These are phyloP conservation scores for Panaeolus cyanescens DNA, from an alignment of 768 basidiomycete genomes.

Conservation along the genomic window DNA sequence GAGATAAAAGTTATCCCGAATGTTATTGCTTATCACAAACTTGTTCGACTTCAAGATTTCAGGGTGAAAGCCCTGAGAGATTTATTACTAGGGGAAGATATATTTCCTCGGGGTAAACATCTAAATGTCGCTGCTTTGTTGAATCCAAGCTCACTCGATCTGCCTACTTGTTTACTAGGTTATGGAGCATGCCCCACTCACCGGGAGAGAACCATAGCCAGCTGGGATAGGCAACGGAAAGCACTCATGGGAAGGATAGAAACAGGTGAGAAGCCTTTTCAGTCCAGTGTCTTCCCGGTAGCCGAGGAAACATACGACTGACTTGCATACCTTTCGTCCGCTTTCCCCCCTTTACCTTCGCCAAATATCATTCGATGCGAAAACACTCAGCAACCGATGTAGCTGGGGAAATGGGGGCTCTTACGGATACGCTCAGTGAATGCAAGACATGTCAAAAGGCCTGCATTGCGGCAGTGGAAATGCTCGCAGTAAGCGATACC, in stretches of 20 bases:
- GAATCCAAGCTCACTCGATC: background rate
- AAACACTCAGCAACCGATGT: conserved; percentile 57
- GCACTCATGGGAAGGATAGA: conserved; percentile 49
- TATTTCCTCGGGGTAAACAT: conserved; percentile 65
- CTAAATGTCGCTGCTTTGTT: background rate
- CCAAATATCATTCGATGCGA: background rate
- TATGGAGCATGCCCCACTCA: conserved; percentile 66
- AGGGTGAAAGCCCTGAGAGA: conserved; percentile 55
- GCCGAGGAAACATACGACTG: background rate
- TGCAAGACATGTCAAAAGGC: conserved; percentile 63
- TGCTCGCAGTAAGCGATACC: conserved; percentile 58
- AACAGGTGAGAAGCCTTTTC: conserved; percentile 41
- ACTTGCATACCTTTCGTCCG: background rate
- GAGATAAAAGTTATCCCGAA: conserved; percentile 56
- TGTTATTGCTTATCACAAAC: conserved; percentile 63
- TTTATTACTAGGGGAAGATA: conserved; percentile 55
- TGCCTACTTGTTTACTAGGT: conserved; percentile 26
- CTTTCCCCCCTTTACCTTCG: background rate
- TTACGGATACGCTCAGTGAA: conserved; percentile 43
- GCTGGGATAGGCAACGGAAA: conserved; percentile 56
- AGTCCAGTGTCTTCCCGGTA: conserved; percentile 4
- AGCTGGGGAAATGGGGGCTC: conserved; percentile 63
- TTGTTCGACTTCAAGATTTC: conserved; percentile 59
- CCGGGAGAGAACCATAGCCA: conserved; percentile 37
- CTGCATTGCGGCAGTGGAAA: conserved; percentile 62